Conservation (phyloP, 2,329 filamentous ascomycete genomes). For the Fusarium hainanense region DNA sequence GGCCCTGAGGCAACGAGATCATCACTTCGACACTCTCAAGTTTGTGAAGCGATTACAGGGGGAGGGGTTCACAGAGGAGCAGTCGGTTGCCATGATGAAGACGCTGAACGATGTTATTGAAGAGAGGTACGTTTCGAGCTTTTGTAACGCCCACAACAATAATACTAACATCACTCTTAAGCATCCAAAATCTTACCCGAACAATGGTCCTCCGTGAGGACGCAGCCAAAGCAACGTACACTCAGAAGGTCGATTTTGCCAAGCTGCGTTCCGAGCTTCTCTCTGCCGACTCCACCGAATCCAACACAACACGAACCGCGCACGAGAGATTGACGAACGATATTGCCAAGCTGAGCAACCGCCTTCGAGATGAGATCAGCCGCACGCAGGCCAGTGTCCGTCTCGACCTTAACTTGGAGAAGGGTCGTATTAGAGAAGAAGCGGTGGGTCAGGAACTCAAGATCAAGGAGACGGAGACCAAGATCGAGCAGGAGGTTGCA, state of each 20-base stretch:
- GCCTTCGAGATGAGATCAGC: slow-evolving; percentile 91
- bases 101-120: slow-evolving; percentile 96
- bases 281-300: slow-evolving; percentile 90
- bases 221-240: slow-evolving; percentile 81
- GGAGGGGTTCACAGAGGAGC: slow-evolving; percentile 95
- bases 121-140: slow-evolving; percentile 71
- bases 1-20: slow-evolving; percentile 70
- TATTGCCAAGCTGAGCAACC: slow-evolving; percentile 89
- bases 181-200: slow-evolving; percentile 95
- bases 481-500: slow-evolving; percentile 97
- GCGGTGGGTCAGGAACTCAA: slow-evolving; percentile 96
- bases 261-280: slow-evolving; percentile 95
- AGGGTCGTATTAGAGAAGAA: slow-evolving; percentile 95
- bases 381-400: slow-evolving; percentile 93
- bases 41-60: slow-evolving; percentile 90
- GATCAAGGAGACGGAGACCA: slow-evolving; percentile 98
- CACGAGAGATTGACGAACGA: slow-evolving; percentile 96
- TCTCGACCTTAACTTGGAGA: slow-evolving; percentile 94
- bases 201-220: slow-evolving; percentile 99
- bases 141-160: not conserved
- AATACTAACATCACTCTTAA: slow-evolving; percentile 47
- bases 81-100: slow-evolving; percentile 98
- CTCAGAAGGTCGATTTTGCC: slow-evolving; percentile 96
- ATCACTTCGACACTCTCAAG: slow-evolving; percentile 98
- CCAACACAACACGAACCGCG: slow-evolving; percentile 84